phyloP scores from a whole-genome alignment of 345 rosid species.

The Trapa incisa region DNA sequence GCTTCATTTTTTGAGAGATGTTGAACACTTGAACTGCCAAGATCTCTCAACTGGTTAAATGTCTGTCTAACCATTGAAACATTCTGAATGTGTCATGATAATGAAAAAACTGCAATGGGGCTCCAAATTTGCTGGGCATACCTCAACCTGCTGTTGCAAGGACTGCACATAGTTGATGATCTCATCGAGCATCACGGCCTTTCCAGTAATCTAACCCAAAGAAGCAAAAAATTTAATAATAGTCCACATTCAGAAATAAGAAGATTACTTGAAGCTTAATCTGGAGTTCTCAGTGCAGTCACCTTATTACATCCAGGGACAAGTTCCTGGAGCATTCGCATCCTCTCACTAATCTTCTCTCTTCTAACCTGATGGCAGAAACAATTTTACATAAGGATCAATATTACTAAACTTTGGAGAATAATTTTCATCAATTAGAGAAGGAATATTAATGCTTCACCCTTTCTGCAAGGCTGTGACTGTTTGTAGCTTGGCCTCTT shows the following conservation, averaged over 20 bases:
- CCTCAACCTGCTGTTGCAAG: constrained; percentile 95
- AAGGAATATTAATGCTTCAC: constrained; percentile 25
- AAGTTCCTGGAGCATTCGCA: constrained; percentile 95
- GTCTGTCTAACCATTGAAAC: background rate
- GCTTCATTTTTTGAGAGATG: background rate
- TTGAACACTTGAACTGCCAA: background rate
- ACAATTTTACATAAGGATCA: background rate
- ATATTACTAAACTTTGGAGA: background rate
- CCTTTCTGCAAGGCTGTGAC: constrained; percentile 97
- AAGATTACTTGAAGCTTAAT: background rate
- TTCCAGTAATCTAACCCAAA: constrained; percentile 69
- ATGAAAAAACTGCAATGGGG: background rate
- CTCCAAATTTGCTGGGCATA: constrained; percentile 15
- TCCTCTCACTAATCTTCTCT: constrained; percentile 89
- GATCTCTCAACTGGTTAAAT: background rate
- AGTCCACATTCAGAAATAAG: background rate
- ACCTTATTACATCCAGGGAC: constrained; percentile 99
- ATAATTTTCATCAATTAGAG: background rate
- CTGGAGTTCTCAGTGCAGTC: background rate
- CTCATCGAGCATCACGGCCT: constrained; percentile 99
- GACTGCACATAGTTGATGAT: constrained; percentile 97
- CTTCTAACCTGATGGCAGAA: constrained; percentile 66
- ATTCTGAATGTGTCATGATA: background rate
- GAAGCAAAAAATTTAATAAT: constrained; percentile 12
- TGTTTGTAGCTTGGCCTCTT: constrained; percentile 95